Evolutionary conservation across 768 basidiomycete genomes (phyloP), one percentile per base, ranked within the genome.

Genomic region (Tylopilus felleus): DNA sequence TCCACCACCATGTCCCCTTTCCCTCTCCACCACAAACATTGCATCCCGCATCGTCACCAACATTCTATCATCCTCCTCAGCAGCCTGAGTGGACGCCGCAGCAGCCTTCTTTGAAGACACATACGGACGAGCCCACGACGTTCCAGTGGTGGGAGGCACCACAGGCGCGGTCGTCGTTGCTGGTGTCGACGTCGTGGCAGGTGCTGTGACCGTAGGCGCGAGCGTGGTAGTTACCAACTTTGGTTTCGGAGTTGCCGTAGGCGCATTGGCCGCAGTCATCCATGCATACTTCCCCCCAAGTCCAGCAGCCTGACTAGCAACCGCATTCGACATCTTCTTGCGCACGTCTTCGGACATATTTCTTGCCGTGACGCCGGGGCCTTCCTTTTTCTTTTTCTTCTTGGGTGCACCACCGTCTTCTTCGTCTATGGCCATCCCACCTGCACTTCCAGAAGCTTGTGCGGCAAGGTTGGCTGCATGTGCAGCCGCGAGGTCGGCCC

Each of bases 261-360:
- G 73, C 1, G 77, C 72, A 55, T 76, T 81, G 3, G 83, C 80
- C 6, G 87, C 80, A 16, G 75, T 91, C 90, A 94, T 91, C 93
- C 93, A 95, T 16, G 88, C 78, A 62, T 93, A 95, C 70, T 86
- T 87, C 21, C 87, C 84, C 1, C 85, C 83, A 21, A 91, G 66
- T 0, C 93, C 93, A n/a, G 91, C 90, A 6, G 90, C 90, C 66
- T 91, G 90, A 59, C 85, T 87, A 22, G 93, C 93, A 7, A 90
- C 88, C 22, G 88, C 88, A 68, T 96, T 93, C 31, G 87, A 88
- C 85, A 94, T 85, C 68, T 91, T 93, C 78, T 95, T 95, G 60
- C 86, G 77, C 62, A 92, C 88, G 61, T 94, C 93, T 70, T 93
- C 93, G 6, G 85, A 87, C 89, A 95, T 91, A 65, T 93, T 93